These are phyloP conservation scores for Claviceps maximensis DNA, from an alignment of 2,329 filamentous ascomycete species.

Conservation along the genomic window DNA sequence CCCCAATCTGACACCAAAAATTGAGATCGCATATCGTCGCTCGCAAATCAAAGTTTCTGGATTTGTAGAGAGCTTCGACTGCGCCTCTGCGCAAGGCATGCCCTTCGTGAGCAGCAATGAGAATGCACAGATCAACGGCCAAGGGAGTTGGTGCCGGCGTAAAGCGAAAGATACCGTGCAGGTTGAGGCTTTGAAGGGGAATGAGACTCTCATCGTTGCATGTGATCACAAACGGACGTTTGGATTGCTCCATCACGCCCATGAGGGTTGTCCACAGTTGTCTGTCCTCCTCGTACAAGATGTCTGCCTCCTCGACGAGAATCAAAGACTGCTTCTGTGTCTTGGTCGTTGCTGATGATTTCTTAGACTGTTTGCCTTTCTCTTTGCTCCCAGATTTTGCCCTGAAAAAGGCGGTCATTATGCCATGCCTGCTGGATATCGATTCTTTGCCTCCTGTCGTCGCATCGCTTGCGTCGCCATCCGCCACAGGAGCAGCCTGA, in stretches of 20 bases:
- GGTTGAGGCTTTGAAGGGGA: slow-evolving; percentile 57
- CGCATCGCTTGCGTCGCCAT: slow-evolving; percentile 12
- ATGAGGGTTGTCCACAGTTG: slow-evolving; percentile 83
- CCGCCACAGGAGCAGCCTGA: slow-evolving; percentile 18
- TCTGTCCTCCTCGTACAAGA: slow-evolving; percentile 90
- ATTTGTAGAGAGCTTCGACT: slow-evolving; percentile 55
- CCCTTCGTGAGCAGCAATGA: slow-evolving; percentile 78
- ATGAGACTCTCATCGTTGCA: slow-evolving; percentile 86
- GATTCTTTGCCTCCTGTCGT: slow-evolving; percentile 34
- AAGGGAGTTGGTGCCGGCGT: slow-evolving; percentile 49
- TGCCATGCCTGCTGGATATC: slow-evolving; percentile 60
- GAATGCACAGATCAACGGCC: slow-evolving; percentile 66
- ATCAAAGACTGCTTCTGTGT: slow-evolving; percentile 88
- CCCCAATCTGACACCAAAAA: slow-evolving; percentile 93
- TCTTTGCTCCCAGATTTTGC: slow-evolving; percentile 26
- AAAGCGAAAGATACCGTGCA: slow-evolving; percentile 78
- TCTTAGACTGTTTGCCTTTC: slow-evolving; percentile 17
- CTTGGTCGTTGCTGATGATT: slow-evolving; percentile 20
- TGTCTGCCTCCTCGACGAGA: slow-evolving; percentile 82
- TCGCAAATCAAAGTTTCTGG: slow-evolving; percentile 59
- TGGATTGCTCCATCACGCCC: slow-evolving; percentile 68
- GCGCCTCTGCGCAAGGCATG: slow-evolving; percentile 60
- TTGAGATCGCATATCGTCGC: slow-evolving; percentile 73
- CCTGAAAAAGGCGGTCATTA: slow-evolving; percentile 72
- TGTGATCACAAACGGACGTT: slow-evolving; percentile 85